Base-by-base conservation (phyloP, 2,329 filamentous ascomycete species). In the Chaetomiaceae sp. region DNA sequence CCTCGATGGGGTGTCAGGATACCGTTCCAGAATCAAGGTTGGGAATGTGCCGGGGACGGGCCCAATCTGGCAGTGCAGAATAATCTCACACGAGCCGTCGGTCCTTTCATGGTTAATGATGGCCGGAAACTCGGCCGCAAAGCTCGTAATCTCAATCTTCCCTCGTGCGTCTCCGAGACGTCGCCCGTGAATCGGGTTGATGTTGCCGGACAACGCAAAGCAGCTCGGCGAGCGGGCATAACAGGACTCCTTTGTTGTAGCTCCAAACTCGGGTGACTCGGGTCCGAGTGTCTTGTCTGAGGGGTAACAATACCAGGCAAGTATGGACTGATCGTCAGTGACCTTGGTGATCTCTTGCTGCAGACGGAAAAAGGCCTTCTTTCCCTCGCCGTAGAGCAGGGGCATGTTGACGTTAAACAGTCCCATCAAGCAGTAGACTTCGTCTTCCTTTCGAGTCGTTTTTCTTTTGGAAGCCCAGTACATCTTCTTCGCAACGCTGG, bases 391-490 rank as follows among this genome's bases (percentile, higher is more conserved):
- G 17, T 54, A 50, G 4, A 50, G 12, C 12, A 54, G 38, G 4
- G 47, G 38, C 51, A 54, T 50, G 42, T 54, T 38, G 42, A 54
- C 27, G 25, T 30, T 19, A 25, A 54, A 54, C 5, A 54, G 30
- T 1, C 51, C 51, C 37, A 54, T 23, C 31, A 54, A 12, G 13
- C 51, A 50, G 19, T 50, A 54, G 2, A 47, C 51, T 2, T 13
- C 21, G 19, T 54, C 51, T 23, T 54, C 46, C 3, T 7, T 12
- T 1, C 51, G 27, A 4, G 51, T 54, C 2, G 46, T 54, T n/a
- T 17, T 7, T 9, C 51, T 20, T 6, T 13, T 40, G 6, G 51
- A 30, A 4, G 51, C 51, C 51, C 51, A 54, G 4, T 13, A 48
- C 50, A 48, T 52, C 13, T 20, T 23, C 13, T 35, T 44, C 1